Conservation (phyloP, 2,329 filamentous ascomycete species). For the Calonectria honghensis region DNA sequence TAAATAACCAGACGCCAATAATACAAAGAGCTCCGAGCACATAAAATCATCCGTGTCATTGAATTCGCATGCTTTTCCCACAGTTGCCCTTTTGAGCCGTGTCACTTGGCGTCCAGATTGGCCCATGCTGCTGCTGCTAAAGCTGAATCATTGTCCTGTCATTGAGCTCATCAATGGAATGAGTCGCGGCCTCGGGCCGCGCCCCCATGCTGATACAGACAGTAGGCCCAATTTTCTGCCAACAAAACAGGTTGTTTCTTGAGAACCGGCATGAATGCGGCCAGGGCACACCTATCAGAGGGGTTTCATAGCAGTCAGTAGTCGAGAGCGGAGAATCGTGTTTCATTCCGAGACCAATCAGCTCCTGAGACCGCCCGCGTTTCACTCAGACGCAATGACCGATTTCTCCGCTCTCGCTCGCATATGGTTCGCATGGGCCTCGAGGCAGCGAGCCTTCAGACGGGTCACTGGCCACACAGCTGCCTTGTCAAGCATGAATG, state of each 20-base stretch:
- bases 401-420: conserved; percentile 72
- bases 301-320: background rate
- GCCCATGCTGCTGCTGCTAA: conserved; percentile 7
- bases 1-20: conserved; percentile 48
- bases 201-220: background rate
- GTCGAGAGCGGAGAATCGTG: conserved; percentile 1
- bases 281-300: background rate
- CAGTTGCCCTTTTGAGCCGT: background rate
- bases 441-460: conserved; percentile 73
- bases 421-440: conserved; percentile 72
- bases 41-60: conserved; percentile 32
- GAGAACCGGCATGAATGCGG: background rate
- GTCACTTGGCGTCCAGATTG: background rate
- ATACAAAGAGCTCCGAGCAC: conserved; percentile 25
- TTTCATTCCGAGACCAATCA: conserved; percentile 22
- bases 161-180: background rate
- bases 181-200: conserved; percentile 17
- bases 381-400: conserved; percentile 63
- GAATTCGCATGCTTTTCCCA: conserved; percentile 12
- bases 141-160: conserved; percentile 17
- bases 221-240: conserved; percentile 1
- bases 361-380: conserved; percentile 19
- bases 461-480: conserved; percentile 88
- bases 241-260: conserved; percentile 18
- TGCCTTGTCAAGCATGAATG: conserved; percentile 90